Evolutionary conservation across 1,139 yeast genomes (phyloP), one percentile per base, ranked within the genome.

Genomic region (Lodderomyces margitis): DNA sequence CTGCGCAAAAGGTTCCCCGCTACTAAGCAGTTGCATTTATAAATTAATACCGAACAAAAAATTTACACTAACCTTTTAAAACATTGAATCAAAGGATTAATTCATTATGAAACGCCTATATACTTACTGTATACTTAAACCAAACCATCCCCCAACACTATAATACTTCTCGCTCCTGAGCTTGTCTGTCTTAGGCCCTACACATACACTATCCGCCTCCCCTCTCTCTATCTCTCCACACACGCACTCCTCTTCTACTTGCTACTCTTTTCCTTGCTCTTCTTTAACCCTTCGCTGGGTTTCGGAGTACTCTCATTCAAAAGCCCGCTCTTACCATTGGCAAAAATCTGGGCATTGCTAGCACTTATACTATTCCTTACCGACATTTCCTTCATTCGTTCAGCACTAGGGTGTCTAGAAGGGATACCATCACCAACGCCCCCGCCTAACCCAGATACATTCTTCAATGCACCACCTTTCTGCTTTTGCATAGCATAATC

Each of bases 401-500:
- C 78, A 19, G 77, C 78, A 49, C 71, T 72, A 12, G 78, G 78
- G 47, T 72, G 77, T 42, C 64, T 68, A 61, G 70, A 54, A 14
- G 75, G 70, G 1, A 70, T 56, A 4, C 66, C 66, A 3, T 68
- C 68, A 14, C 38, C 38, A 16, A 75, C 75, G 74, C 42, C 64
- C 65, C 61, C 33, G 10, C 27, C 24, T n/a, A 61, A 63, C 5
- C 59, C 59, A 10, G 62, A 52, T 8, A 58, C 54, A 36, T 42
- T 37, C 11, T 45, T 42, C 21, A 41, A 38, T 7, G 44, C 44
- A n/a, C 44, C 43, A 1, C 60, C 52, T 41, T 67, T 52, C 50
- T 71, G 76, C 45, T 89, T 84, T 51, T 87, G 88, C 79, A 92
- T 79, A 20, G 98, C 98, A 61, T 94, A 92, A 64, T 92, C 99